A percentile compares a stretch with the other conserved stretches of the same genome.
These are phyloP conservation scores for Yamadazyma dendronema DNA, from an alignment of 1,139 yeast genomes.

Conservation along the genomic window DNA sequence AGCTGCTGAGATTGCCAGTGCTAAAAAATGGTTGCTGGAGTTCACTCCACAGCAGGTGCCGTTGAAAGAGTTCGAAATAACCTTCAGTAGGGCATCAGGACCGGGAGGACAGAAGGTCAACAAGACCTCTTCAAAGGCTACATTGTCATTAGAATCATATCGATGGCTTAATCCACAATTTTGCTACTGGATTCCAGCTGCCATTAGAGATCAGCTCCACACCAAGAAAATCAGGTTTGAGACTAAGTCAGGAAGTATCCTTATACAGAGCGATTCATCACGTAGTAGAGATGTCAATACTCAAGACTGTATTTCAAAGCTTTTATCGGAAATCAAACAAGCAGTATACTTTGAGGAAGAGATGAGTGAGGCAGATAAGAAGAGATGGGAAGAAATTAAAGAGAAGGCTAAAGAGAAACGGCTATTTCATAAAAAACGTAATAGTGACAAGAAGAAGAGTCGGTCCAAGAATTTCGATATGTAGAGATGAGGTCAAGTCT, in stretches of 20 bases:
- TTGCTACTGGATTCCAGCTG: slow-evolving; percentile 62
- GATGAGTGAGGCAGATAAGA: slow-evolving; percentile 43
- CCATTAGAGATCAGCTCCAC: slow-evolving; percentile 45
- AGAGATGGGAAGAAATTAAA: slow-evolving; percentile 56
- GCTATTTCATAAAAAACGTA: slow-evolving; percentile 49
- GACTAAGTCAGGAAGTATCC: slow-evolving; percentile 55
- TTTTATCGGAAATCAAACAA: slow-evolving; percentile 51
- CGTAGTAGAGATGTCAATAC: slow-evolving; percentile 61
- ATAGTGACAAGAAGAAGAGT: slow-evolving; percentile 53
- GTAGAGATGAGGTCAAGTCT: neutral
- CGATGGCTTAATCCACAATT: slow-evolving; percentile 47
- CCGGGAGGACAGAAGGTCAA: slow-evolving; percentile 97
- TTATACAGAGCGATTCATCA: slow-evolving; percentile 61
- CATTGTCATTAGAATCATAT: slow-evolving; percentile 49
- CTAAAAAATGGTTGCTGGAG: slow-evolving; percentile 18
- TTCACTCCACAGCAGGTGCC: slow-evolving; percentile 46
- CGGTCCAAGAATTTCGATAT: slow-evolving; percentile 42
- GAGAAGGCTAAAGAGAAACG: slow-evolving; percentile 48
- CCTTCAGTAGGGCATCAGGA: slow-evolving; percentile 78
- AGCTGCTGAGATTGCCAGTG: slow-evolving; percentile 26
- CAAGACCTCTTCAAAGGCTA: slow-evolving; percentile 78
- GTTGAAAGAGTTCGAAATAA: slow-evolving; percentile 43
- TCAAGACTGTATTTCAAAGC: slow-evolving; percentile 57
- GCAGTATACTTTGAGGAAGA: slow-evolving; percentile 52
- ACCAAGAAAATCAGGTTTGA: slow-evolving; percentile 49